These are phyloP conservation scores for Aspergillus hortae DNA, from an alignment of 2,329 filamentous ascomycete genomes.

Conservation along the genomic window DNA sequence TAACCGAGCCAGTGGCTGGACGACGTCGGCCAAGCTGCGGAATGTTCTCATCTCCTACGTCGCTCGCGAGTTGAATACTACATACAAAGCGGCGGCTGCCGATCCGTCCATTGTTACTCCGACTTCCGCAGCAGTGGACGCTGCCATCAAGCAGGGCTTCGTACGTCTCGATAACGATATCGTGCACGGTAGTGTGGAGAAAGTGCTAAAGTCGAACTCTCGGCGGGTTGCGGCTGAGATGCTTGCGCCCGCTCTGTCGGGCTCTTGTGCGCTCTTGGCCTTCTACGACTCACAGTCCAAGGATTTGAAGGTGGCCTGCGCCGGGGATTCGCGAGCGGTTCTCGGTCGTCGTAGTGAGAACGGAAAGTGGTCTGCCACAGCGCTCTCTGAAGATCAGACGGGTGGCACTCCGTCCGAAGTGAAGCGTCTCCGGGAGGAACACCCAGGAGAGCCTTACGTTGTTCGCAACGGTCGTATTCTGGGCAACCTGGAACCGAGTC, in stretches of 20 bases:
- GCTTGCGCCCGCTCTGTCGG: conserved; percentile 86
- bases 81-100: conserved; percentile 71
- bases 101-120: conserved; percentile 61
- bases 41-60: conserved; percentile 91
- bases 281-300: conserved; percentile 92
- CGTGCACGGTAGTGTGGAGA: conserved; percentile 85
- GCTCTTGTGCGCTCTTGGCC: conserved; percentile 92
- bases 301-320: conserved; percentile 87
- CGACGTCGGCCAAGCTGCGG: conserved; percentile 90
- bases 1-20: conserved; percentile 72
- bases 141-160: conserved; percentile 90
- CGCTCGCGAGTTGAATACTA: conserved; percentile 84
- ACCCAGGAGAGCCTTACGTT: conserved; percentile 85
- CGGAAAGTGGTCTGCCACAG: conserved; percentile 89
- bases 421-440: conserved; percentile 75
- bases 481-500: conserved; percentile 84
- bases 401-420: conserved; percentile 83
- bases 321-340: conserved; percentile 92
- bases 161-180: conserved; percentile 88
- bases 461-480: conserved; percentile 86
- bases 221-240: conserved; percentile 89
- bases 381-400: conserved; percentile 90
- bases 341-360: conserved; percentile 72
- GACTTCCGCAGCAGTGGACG: conserved; percentile 74
- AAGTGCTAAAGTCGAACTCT: conserved; percentile 82